These are phyloP conservation scores for Plasmodium gonderi DNA, from an alignment of 169 alveolate species.

Conservation along the genomic window DNA sequence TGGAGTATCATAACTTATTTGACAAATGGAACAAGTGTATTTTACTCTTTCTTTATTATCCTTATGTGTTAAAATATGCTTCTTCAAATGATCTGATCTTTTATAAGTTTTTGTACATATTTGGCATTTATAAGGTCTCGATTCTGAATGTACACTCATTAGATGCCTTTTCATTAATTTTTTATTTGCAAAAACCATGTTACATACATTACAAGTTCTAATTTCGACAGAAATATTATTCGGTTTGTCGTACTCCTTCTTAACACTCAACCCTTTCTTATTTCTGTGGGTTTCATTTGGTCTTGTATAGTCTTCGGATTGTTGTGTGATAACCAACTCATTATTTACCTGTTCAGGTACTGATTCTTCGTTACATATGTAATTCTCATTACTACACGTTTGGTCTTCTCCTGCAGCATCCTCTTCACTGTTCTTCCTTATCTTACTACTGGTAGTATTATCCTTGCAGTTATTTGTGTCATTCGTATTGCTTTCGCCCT, in stretches of 20 bases:
- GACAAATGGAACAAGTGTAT: constrained; percentile 46
- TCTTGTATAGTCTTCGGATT: no score
- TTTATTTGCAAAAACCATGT: constrained; percentile 63
- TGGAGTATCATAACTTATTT: constrained; percentile 2
- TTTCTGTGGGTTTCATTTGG: no score
- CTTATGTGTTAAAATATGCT: constrained; percentile 77
- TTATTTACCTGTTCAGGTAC: neutral
- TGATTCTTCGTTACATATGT: neutral
- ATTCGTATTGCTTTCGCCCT: neutral
- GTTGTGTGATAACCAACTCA: no score
- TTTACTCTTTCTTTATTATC: constrained; percentile 14
- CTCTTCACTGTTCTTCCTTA: neutral
- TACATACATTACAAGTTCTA: constrained; percentile 58
- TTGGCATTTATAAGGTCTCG: constrained; percentile 74
- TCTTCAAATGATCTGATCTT: constrained; percentile 81
- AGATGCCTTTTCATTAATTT: constrained; percentile 70
- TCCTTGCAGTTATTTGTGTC: no score
- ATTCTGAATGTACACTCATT: constrained; percentile 70
- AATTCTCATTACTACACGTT: neutral
- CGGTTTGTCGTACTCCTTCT: neutral
- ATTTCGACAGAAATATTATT: constrained; percentile 28
- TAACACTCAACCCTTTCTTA: neutral
- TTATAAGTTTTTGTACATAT: constrained; percentile 73
- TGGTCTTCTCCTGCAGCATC: neutral
- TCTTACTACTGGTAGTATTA: neutral